These are phyloP conservation scores for Asterophora parasitica DNA, from an alignment of 768 basidiomycete genomes.

Conservation along the genomic window DNA sequence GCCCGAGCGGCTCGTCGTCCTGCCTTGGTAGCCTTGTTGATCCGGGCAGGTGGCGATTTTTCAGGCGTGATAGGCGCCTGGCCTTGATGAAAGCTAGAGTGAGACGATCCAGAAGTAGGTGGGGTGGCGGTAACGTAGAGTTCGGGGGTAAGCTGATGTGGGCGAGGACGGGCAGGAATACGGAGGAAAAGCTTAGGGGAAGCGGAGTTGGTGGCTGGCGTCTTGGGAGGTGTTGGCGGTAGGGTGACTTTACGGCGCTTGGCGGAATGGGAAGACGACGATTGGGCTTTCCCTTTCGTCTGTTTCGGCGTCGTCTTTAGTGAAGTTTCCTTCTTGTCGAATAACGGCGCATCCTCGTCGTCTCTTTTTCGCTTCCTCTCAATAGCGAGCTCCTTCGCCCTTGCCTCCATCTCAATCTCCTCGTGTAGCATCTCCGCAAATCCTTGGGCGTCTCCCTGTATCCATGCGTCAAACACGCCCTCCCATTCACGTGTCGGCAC, in stretches of 20 bases:
- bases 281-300: slow-evolving; percentile 12
- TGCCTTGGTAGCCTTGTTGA: slow-evolving; percentile 13
- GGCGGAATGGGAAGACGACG: slow-evolving; percentile 3
- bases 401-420: slow-evolving; percentile 53
- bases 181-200: slow-evolving; percentile 10
- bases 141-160: slow-evolving; percentile 8
- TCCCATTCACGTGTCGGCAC: slow-evolving; percentile 85
- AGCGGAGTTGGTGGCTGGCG: slow-evolving; percentile 4
- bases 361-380: slow-evolving; percentile 58
- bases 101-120: slow-evolving; percentile 1
- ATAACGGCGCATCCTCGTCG: slow-evolving; percentile 37
- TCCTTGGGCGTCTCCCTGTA: slow-evolving; percentile 81
- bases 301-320: neutral
- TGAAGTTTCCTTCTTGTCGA: slow-evolving; percentile 3
- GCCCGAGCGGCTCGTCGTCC: slow-evolving; percentile 11
- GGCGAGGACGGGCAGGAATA: slow-evolving; percentile 14
- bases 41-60: slow-evolving; percentile 12
- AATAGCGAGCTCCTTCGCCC: slow-evolving; percentile 46
- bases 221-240: slow-evolving; percentile 17
- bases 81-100: neutral
- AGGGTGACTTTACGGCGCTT: slow-evolving; percentile 16
- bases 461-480: slow-evolving; percentile 85
- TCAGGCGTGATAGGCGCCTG: slow-evolving; percentile 16
- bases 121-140: slow-evolving; percentile 13
- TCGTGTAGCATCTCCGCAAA: slow-evolving; percentile 62